phyloP scores from a whole-genome alignment of 1,139 yeast genomes.

The Hansenula anomala region DNA sequence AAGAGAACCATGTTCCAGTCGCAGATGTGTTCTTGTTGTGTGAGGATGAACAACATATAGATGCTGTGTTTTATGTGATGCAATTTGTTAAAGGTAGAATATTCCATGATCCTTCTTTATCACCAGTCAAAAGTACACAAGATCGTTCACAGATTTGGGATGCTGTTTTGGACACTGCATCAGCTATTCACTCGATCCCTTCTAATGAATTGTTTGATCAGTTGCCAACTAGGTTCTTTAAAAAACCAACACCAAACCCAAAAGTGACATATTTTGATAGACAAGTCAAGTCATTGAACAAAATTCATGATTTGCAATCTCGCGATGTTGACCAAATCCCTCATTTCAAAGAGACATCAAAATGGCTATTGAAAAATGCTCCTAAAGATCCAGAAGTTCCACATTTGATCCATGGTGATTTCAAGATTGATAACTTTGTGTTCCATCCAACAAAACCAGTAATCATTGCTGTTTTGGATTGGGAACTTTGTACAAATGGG shows the following conservation, averaged over 20 bases:
- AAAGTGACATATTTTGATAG: conserved; percentile 45
- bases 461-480: conserved; percentile 57
- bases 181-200: conserved; percentile 49
- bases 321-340: conserved; percentile 49
- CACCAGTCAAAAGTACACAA: conserved; percentile 26
- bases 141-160: conserved; percentile 38
- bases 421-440: conserved; percentile 58
- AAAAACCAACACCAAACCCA: conserved; percentile 27
- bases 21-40: conserved; percentile 44
- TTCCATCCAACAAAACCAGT: conserved; percentile 46
- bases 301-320: conserved; percentile 48
- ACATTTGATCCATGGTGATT: conserved; percentile 62
- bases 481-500: conserved; percentile 69
- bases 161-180: conserved; percentile 46
- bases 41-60: conserved; percentile 47
- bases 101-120: conserved; percentile 49
- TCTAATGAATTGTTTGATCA: conserved; percentile 38
- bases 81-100: conserved; percentile 56
- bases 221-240: conserved; percentile 44
- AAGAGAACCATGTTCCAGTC: conserved; percentile 37
- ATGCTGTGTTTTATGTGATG: conserved; percentile 56
- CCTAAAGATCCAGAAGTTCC: conserved; percentile 46
- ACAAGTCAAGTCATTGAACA: conserved; percentile 46
- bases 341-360: conserved; percentile 36
- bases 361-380: conserved; percentile 37